phyloP scores from a whole-genome alignment of 257 asterid genomes.

The Nicotiana tomentosiformis region DNA sequence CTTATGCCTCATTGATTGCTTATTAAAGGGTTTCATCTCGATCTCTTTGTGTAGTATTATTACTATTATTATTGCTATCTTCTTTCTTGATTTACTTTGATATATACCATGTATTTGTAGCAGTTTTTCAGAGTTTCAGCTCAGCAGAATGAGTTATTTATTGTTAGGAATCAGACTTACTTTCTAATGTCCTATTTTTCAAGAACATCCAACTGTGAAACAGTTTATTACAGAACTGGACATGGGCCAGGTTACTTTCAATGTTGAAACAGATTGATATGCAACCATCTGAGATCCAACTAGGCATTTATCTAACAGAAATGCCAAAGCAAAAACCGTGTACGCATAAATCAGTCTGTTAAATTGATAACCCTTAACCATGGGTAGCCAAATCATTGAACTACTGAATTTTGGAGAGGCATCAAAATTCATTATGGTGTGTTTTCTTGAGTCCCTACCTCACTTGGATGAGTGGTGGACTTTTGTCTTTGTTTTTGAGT shows the following conservation, averaged over 20 bases:
- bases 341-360: neutral
- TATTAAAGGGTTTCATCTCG: no score
- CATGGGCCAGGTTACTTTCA: neutral
- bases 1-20: no score
- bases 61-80: neutral
- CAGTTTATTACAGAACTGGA: neutral
- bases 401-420: neutral
- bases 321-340: neutral
- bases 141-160: neutral
- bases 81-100: neutral
- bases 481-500: conserved; percentile 29
- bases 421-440: neutral
- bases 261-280: neutral
- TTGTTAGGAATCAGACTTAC: neutral
- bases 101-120: neutral
- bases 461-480: conserved; percentile 27
- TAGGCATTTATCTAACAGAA: neutral
- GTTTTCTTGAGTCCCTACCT: neutral
- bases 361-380: neutral
- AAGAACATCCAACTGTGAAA: neutral
- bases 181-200: neutral
- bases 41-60: neutral
- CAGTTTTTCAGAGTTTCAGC: neutral
- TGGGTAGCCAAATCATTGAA: neutral
- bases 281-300: neutral